A percentile compares a stretch with the other conserved stretches of the same genome.
These are phyloP conservation scores for Vanilla planifolia DNA, from an alignment of 106 monocot species.

Conservation along the genomic window DNA sequence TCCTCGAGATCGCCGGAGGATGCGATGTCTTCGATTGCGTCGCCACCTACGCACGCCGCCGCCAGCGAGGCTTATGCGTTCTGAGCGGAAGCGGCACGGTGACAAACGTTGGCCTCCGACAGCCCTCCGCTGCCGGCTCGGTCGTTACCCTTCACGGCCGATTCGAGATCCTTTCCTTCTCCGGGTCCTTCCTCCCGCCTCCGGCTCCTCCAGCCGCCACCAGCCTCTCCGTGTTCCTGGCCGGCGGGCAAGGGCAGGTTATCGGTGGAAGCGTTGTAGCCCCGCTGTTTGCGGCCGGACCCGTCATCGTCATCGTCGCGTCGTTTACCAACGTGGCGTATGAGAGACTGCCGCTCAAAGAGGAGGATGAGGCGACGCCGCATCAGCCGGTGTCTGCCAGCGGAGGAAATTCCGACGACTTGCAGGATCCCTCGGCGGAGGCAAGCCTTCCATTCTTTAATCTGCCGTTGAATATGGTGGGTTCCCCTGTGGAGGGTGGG, in stretches of 20 bases:
- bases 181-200: neutral
- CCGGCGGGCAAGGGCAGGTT: slow-evolving; percentile 2
- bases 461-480: neutral
- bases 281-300: neutral
- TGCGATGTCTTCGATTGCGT: slow-evolving; percentile 4
- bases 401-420: too few species aligned
- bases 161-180: neutral
- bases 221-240: neutral
- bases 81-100: slow-evolving; percentile 1
- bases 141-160: neutral
- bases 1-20: neutral
- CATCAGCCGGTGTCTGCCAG: neutral
- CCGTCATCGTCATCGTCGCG: neutral
- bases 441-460: neutral
- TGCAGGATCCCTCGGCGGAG: neutral
- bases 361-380: neutral
- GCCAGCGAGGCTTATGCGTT: neutral
- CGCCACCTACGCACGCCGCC: neutral
- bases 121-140: neutral
- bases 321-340: slow-evolving; percentile 3
- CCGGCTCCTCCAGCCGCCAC: neutral
- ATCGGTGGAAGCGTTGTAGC: neutral
- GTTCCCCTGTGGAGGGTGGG: neutral
- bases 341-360: neutral
- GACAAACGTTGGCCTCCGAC: neutral